phyloP scores from a whole-genome alignment of 768 basidiomycete species.

The Tricholoma flavovirens region DNA sequence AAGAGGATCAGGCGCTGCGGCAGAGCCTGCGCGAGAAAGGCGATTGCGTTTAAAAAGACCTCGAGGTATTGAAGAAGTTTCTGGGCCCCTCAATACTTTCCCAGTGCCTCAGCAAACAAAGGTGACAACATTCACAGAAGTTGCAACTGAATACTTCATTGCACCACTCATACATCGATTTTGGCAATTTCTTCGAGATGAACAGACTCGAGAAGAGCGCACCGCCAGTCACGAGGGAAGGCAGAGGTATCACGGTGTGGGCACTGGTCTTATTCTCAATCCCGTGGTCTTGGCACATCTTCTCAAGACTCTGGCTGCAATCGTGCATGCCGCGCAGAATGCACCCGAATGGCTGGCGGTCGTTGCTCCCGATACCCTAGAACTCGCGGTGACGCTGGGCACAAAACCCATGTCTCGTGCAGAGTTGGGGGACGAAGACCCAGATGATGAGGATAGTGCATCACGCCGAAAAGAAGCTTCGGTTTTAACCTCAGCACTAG shows the following conservation, averaged over 20 bases:
- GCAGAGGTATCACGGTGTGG: constrained; percentile 61
- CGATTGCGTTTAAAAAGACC: constrained; percentile 58
- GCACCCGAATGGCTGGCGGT: constrained; percentile 77
- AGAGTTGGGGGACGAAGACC: constrained; percentile 28
- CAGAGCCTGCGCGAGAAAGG: constrained; percentile 67
- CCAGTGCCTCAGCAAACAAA: constrained; percentile 6
- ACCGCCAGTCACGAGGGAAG: constrained; percentile 52
- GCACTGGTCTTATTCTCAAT: constrained; percentile 78
- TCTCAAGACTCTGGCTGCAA: constrained; percentile 66
- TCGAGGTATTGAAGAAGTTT: constrained; percentile 40
- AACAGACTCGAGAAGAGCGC: constrained; percentile 69
- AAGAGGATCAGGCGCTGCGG: constrained; percentile 49
- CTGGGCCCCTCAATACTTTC: constrained; percentile 6
- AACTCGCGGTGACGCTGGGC: constrained; percentile 78
- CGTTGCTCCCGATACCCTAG: constrained; percentile 75
- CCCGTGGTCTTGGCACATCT: constrained; percentile 73
- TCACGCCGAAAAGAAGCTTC: constrained; percentile 55
- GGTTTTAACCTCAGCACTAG: constrained; percentile 69
- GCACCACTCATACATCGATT: constrained; percentile 90
- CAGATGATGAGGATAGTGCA: constrained; percentile 23
- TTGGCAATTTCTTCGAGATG: constrained; percentile 89
- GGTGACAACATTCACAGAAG: constrained; percentile 47
- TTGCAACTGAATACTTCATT: constrained; percentile 87
- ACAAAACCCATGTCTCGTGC: constrained; percentile 51
- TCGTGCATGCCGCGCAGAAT: constrained; percentile 79